Base-by-base conservation (phyloP, 345 rosid species). In the Populus alba region DNA sequence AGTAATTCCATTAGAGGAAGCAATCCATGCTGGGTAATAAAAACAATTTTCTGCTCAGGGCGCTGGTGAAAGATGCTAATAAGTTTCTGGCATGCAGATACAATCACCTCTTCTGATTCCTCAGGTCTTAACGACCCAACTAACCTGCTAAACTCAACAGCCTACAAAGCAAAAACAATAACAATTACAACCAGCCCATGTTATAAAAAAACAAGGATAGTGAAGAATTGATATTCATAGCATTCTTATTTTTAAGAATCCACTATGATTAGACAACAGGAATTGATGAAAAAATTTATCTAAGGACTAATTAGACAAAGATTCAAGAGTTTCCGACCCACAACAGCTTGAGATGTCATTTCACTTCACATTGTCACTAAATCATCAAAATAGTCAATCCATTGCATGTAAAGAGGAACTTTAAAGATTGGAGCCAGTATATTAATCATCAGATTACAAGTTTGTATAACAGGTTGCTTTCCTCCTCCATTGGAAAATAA, bases 1-100 rank as follows among this genome's bases (percentile, higher is more conserved):
- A 96, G 98, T 84, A 96, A 91, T 75, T 96, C 99, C 87, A 86
- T 85, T 27, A 96, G 83, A 77, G 98, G 98, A 29, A 96, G 95
- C 85, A 96, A 87, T 59, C 99, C 98, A 88, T 88, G 95, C 83
- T 92, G 99, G 72, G 94, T 91, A 78, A 94, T 87, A 84, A 90
- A 92, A 75, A 89, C 90, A 78, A 86, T 80, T 81, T 96, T 94
- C 87, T 94, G 99, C 83, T 90, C 99, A 62, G 95, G 89, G 70
- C 98, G 97, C 84, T 92, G 97, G 78, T 90, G 90, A 84, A 94
- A 94, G 78, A 96, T 90, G 18, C 79, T 78, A 71, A 90, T 80
- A 72, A 96, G 98, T 80, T 89, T 94, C 89, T 85, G 93, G 83
- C 97, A 92, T 47, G 97, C 87, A 80, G 97, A 88, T 41, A 91